phyloP scores from a whole-genome alignment of 2,329 filamentous ascomycete genomes.

The Fusarium denticulatum region DNA sequence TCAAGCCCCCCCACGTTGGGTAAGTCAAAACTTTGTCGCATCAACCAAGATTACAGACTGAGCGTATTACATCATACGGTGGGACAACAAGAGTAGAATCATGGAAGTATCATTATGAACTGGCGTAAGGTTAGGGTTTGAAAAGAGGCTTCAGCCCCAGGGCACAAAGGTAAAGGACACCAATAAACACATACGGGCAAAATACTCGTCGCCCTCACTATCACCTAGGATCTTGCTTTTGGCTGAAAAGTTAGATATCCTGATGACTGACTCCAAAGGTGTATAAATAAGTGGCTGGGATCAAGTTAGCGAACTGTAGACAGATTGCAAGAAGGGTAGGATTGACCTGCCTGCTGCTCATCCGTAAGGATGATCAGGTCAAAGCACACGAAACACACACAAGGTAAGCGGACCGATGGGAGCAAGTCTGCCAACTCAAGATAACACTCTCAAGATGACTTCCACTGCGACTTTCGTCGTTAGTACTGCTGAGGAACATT shows the following conservation, averaged over 20 bases:
- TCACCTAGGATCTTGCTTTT: neutral
- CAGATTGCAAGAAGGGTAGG: neutral
- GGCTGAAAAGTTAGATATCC: neutral
- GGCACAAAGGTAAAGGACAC: neutral
- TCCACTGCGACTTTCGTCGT: neutral
- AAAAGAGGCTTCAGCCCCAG: neutral
- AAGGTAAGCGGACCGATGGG: neutral
- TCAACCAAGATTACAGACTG: neutral
- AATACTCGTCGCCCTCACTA: neutral
- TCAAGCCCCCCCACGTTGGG: neutral
- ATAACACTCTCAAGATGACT: neutral
- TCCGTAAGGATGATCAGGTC: neutral
- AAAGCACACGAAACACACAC: neutral
- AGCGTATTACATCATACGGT: neutral
- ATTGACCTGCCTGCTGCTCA: neutral
- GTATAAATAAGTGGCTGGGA: neutral
- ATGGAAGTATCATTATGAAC: neutral
- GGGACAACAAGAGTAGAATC: neutral
- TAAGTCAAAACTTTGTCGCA: neutral
- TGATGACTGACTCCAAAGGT: neutral
- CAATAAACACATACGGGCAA: neutral
- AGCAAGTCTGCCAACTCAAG: neutral
- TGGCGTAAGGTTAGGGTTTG: fast-evolving
- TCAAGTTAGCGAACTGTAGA: neutral
- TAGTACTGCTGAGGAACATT: too few relatives aligned